phyloP scores from a whole-genome alignment of 2,329 filamentous ascomycete genomes.

The Neofusicoccum laricinum region DNA sequence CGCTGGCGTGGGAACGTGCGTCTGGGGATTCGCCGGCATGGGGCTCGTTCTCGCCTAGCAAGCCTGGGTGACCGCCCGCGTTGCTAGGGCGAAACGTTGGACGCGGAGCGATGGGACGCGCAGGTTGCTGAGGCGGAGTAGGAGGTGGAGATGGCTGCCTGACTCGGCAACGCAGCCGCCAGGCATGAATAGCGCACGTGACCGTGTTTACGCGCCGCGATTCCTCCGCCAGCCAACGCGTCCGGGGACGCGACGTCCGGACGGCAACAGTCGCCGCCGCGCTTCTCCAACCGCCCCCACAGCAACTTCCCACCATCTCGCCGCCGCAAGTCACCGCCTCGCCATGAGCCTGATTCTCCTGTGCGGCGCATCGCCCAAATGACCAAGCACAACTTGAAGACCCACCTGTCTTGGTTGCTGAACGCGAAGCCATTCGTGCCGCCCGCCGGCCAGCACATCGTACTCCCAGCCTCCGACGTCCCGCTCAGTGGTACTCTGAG shows the following conservation, averaged over 20 bases:
- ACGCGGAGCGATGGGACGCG: no score
- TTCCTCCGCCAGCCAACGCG: background rate
- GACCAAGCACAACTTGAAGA: conserved; percentile 49
- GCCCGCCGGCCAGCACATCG: conserved; percentile 16
- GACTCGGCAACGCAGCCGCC: background rate
- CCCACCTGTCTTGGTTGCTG: conserved; percentile 50
- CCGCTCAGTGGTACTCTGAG: conserved; percentile 24
- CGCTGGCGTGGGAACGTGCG: no score
- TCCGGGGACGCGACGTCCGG: background rate
- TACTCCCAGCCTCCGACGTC: background rate
- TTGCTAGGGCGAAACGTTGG: no score
- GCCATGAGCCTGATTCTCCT: background rate
- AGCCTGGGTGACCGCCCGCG: no score
- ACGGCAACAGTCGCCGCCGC: background rate
- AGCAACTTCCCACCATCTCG: background rate
- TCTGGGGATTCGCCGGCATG: no score
- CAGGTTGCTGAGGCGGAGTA: background rate
- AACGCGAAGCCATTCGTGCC: conserved; percentile 45
- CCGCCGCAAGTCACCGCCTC: background rate
- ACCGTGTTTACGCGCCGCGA: background rate
- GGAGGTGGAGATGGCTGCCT: background rate
- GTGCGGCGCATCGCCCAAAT: conserved; percentile 27
- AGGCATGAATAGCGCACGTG: background rate
- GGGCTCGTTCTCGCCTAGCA: no score
- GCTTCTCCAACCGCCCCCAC: background rate